Evolutionary conservation across 805 yeast genomes (phyloP).

Genomic region (Jamesozyma rosinii): DNA sequence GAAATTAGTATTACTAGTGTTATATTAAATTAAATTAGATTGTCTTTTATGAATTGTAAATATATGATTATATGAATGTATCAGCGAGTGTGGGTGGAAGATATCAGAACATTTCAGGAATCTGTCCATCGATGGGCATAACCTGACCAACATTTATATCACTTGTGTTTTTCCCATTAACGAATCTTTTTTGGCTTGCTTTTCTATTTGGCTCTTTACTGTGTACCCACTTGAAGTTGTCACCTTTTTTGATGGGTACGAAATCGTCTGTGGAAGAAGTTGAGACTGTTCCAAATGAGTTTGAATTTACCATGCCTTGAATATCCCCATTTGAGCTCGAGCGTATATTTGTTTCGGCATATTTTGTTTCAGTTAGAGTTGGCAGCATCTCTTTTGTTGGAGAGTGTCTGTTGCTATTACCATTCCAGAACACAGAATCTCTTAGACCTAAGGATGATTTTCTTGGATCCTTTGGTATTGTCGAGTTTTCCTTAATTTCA

Average conservation of each 20-base stretch:
- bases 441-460: slow-evolving; percentile 34
- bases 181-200: slow-evolving; percentile 32
- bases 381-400: slow-evolving; percentile 6
- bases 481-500: slow-evolving; percentile 56
- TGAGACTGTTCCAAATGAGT: slow-evolving; percentile 9
- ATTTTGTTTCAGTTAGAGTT: slow-evolving; percentile 6
- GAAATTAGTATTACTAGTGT: neutral
- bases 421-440: slow-evolving; percentile 33
- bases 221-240: slow-evolving; percentile 26
- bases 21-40: neutral
- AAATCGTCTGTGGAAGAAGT: slow-evolving; percentile 26
- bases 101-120: slow-evolving; percentile 22
- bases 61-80: neutral
- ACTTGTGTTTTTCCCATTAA: slow-evolving; percentile 29
- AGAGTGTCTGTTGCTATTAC: neutral
- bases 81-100: neutral
- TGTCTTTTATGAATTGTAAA: neutral
- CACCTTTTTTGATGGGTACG: slow-evolving; percentile 29
- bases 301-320: slow-evolving; percentile 1
- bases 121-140: slow-evolving; percentile 26
- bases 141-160: slow-evolving; percentile 29
- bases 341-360: neutral
- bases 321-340: neutral
- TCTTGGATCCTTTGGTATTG: slow-evolving; percentile 36
- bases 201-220: slow-evolving; percentile 19